Evolutionary conservation across 495 filamentous ascomycete genomes (phyloP).

Genomic region (Penicillium herquei): DNA sequence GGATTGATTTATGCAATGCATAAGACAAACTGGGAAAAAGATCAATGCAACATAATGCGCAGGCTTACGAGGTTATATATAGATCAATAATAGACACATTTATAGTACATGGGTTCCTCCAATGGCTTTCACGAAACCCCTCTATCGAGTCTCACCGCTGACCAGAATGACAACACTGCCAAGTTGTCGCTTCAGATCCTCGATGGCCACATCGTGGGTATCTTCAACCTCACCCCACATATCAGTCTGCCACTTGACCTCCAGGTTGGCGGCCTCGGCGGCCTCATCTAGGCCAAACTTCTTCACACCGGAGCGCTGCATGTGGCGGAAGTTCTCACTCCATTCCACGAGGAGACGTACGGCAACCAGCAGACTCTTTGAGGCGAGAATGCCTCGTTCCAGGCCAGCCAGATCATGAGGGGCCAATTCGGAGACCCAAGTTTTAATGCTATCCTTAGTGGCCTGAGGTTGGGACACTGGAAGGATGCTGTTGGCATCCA

Average conservation of each 20-base stretch:
- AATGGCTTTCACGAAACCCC: background rate
- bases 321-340: slow-evolving; percentile 67
- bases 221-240: slow-evolving; percentile 98
- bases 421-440: slow-evolving; percentile 72
- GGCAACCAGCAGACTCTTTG: slow-evolving; percentile 80
- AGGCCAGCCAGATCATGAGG: slow-evolving; percentile 81
- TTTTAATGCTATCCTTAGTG: slow-evolving; percentile 70
- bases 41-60: background rate
- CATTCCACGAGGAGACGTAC: slow-evolving; percentile 80
- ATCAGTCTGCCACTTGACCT: slow-evolving; percentile 87
- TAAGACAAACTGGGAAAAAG: no score
- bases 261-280: slow-evolving; percentile 70
- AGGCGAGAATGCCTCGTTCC: slow-evolving; percentile 77
- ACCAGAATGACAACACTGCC: slow-evolving; percentile 82
- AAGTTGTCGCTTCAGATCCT: slow-evolving; percentile 84
- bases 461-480: slow-evolving; percentile 66
- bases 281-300: slow-evolving; percentile 62
- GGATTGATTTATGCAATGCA: no score
- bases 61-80: background rate
- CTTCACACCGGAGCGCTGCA: slow-evolving; percentile 30
- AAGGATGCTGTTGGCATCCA: slow-evolving; percentile 71
- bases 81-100: background rate
- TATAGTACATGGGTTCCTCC: slow-evolving; percentile 10
- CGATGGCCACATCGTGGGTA: slow-evolving; percentile 94
- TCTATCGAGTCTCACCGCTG: slow-evolving; percentile 49